A percentile compares a stretch with the other conserved stretches of the same genome.
These are phyloP conservation scores for Komagataea norvegica DNA, from an alignment of 1,139 yeast species.

Conservation along the genomic window DNA sequence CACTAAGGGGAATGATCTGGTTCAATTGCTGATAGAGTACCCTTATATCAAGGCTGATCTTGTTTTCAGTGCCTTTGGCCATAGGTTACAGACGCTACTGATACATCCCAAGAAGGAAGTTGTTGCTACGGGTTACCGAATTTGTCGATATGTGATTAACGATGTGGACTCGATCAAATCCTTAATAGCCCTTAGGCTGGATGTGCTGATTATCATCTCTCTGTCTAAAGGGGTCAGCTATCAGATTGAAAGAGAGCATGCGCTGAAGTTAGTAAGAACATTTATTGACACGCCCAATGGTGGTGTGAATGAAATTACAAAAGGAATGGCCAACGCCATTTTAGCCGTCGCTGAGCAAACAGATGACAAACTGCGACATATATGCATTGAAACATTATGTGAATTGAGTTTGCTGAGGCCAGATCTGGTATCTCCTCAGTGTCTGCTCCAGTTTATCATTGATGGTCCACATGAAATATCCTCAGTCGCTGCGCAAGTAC, in stretches of 20 bases:
- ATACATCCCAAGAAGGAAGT: constrained; percentile 57
- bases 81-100: constrained; percentile 56
- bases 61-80: constrained; percentile 55
- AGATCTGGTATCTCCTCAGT: constrained; percentile 51
- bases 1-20: constrained; percentile 26
- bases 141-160: constrained; percentile 60
- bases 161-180: constrained; percentile 47
- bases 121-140: constrained; percentile 69
- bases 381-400: constrained; percentile 64
- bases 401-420: constrained; percentile 68
- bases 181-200: constrained; percentile 48
- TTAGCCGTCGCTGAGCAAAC: constrained; percentile 64
- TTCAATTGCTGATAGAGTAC: constrained; percentile 29
- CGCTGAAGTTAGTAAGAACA: constrained; percentile 63
- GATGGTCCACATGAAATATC: constrained; percentile 63
- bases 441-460: constrained; percentile 51
- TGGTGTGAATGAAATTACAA: constrained; percentile 53
- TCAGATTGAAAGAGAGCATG: constrained; percentile 71
- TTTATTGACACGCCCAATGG: constrained; percentile 49
- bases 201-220: constrained; percentile 59
- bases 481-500: constrained; percentile 48
- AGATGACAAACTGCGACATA: constrained; percentile 50
- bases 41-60: constrained; percentile 65
- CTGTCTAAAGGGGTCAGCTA: constrained; percentile 50
- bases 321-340: constrained; percentile 67